A percentile compares a stretch with the other conserved stretches of the same genome.
Conservation (phyloP, 179 eudicot genomes). For the Corrigiola litoralis region DNA sequence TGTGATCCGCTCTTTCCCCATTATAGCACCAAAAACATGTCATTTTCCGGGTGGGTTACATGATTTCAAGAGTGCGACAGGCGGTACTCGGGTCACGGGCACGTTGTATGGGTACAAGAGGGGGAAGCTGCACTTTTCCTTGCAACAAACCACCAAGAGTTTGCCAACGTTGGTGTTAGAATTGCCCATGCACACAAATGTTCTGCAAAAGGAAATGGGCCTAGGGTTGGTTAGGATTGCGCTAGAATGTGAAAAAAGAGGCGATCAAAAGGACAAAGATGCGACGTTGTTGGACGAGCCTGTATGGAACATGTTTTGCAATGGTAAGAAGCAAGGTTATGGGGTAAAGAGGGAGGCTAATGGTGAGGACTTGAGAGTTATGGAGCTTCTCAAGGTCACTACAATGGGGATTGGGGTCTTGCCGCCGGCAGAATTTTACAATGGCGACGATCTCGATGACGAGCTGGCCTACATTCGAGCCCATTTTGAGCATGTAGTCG, state of each 20-base stretch:
- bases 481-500: conserved; percentile 68
- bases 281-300: conserved; percentile 55
- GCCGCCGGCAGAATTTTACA: conserved; percentile 33
- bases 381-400: conserved; percentile 67
- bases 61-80: conserved; percentile 20
- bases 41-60: conserved; percentile 38
- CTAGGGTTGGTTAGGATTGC: conserved; percentile 82
- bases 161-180: conserved; percentile 70
- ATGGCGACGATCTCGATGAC: conserved; percentile 54
- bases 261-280: conserved; percentile 51
- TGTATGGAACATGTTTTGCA: conserved; percentile 75
- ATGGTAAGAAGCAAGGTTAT: conserved; percentile 71
- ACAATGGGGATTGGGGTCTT: conserved; percentile 84
- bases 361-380: conserved; percentile 64
- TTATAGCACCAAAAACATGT: conserved; percentile 48
- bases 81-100: conserved; percentile 47
- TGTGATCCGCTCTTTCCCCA: conserved; percentile 68
- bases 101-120: conserved; percentile 66
- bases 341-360: conserved; percentile 67
- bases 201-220: conserved; percentile 61
- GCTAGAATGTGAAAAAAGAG: conserved; percentile 67
- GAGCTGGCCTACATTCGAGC: conserved; percentile 79
- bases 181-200: conserved; percentile 60
- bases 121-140: conserved; percentile 62
- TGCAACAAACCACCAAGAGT: conserved; percentile 62